Base-by-base conservation (phyloP, 345 rosid genomes). In the Populus alba region DNA sequence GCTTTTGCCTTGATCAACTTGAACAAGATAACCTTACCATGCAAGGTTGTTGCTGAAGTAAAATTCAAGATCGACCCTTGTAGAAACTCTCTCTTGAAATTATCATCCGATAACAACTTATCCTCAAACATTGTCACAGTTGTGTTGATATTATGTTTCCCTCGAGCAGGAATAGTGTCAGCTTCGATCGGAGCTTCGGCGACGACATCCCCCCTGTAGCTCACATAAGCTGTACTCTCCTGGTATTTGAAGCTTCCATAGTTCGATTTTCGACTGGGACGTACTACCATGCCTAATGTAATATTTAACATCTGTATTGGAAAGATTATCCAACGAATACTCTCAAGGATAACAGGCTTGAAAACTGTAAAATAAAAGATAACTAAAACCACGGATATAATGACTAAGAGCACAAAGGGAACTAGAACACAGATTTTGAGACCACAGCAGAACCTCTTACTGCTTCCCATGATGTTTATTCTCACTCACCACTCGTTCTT, bases 221-320 rank as follows among this genome's bases (percentile, higher is more conserved):
- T 71, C 10, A 89, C 25, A 38, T 76, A 76, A 10, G 85, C 75
- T 6, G 77, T 79, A 43, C 78, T 67, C 17, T 83, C 38, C 12
- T 76, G 16, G 67, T 85, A 82, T 63, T 63, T 66, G 72, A 84
- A 87, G 53, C 84, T 75, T 11, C 89, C 89, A 20, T 86, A 84
- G 39, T 86, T 35, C 33, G 82, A 55, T 86, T 88, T 9, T 86
- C 76, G 12, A 87, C 22, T 0, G 78, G 83, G 67, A 85, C n/a
- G n/a, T n/a, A n/a, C n/a, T 13, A n/a, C 47, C 10, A 83, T 0
- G 6, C 80, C 86, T n/a, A 89, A 16, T 2, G 88, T 81, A 35
- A 83, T 1, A 43, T 86, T 79, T 8, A 85, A 39, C 22, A 65
- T 23, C 2, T 61, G 33, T 0, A 0, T 4, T 1, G 81, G 80